A percentile compares a stretch with the other conserved stretches of the same genome.
Conservation (phyloP, 192 early-diverging fungal genomes). For the Coemansia sp. region DNA sequence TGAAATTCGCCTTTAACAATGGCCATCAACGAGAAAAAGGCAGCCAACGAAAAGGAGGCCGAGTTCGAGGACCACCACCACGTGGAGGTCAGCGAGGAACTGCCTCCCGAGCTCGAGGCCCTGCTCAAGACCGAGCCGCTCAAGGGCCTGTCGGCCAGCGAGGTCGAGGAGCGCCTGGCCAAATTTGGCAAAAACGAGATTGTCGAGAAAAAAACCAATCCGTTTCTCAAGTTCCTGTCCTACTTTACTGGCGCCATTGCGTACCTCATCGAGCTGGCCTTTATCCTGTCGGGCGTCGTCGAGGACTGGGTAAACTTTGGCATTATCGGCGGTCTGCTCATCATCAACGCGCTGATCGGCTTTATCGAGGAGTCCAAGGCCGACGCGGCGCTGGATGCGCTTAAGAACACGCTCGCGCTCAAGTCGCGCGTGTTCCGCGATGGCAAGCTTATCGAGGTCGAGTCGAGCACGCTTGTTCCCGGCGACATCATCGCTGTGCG, state of each 20-base stretch:
- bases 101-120: slow-evolving; percentile 77
- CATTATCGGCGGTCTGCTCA: slow-evolving; percentile 73
- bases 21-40: slow-evolving; percentile 33
- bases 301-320: slow-evolving; percentile 81
- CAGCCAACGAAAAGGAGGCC: slow-evolving; percentile 46
- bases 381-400: slow-evolving; percentile 88
- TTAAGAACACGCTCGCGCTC: slow-evolving; percentile 90
- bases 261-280: slow-evolving; percentile 86
- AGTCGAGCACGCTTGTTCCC: slow-evolving; percentile 76
- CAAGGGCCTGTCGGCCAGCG: slow-evolving; percentile 70
- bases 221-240: slow-evolving; percentile 76
- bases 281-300: slow-evolving; percentile 73
- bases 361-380: slow-evolving; percentile 92
- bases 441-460: slow-evolving; percentile 68
- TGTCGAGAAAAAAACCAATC: slow-evolving; percentile 80
- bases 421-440: slow-evolving; percentile 81
- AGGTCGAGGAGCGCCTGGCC: slow-evolving; percentile 68
- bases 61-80: slow-evolving; percentile 72
- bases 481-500: slow-evolving; percentile 90
- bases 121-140: slow-evolving; percentile 78
- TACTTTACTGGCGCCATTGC: slow-evolving; percentile 91
- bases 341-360: slow-evolving; percentile 90
- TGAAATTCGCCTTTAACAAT: slow-evolving; percentile 1
- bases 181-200: slow-evolving; percentile 81
- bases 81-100: slow-evolving; percentile 70